Conservation (phyloP, 352 stramenopile species). For the Peronospora destructor region DNA sequence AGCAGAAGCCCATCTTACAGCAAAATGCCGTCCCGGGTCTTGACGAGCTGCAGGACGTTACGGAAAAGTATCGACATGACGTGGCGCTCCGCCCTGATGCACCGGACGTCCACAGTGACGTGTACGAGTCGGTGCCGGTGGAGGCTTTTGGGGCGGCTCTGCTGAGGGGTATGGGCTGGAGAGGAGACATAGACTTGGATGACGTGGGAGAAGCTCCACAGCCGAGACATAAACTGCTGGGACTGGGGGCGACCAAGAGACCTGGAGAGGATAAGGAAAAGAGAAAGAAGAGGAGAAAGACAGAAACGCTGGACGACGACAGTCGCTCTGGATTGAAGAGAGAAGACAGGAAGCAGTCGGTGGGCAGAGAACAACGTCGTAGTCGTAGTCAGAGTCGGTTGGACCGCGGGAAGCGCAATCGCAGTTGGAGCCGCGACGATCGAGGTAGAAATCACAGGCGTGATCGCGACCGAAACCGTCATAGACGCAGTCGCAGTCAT, state of each 20-base stretch:
- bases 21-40: conserved; percentile 69
- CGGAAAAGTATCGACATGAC: conserved; percentile 81
- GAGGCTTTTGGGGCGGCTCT: conserved; percentile 93
- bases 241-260: conserved; percentile 86
- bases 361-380: conserved; percentile 7
- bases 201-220: conserved; percentile 40
- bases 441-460: conserved; percentile 10
- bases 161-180: conserved; percentile 97
- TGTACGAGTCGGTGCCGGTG: conserved; percentile 87
- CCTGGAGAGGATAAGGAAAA: conserved; percentile 43
- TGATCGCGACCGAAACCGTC: conserved; percentile 17
- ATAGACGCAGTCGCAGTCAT: conserved; percentile 17
- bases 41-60: conserved; percentile 58
- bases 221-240: conserved; percentile 87
- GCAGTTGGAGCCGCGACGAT: conserved; percentile 9
- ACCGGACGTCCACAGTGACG: conserved; percentile 73
- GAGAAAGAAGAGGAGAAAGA: conserved; percentile 20
- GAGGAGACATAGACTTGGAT: conserved; percentile 49
- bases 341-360: conserved; percentile 9
- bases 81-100: conserved; percentile 72
- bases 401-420: conserved; percentile 14
- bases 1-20: conserved; percentile 54
- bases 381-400: conserved; percentile 7
- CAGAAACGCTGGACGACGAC: neutral
- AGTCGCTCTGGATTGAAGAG: conserved; percentile 14